A percentile compares a stretch with the other conserved stretches of the same genome.
phyloP scores from a whole-genome alignment of 2,329 filamentous ascomycete genomes.

The Pseudofabraea citricarpa region DNA sequence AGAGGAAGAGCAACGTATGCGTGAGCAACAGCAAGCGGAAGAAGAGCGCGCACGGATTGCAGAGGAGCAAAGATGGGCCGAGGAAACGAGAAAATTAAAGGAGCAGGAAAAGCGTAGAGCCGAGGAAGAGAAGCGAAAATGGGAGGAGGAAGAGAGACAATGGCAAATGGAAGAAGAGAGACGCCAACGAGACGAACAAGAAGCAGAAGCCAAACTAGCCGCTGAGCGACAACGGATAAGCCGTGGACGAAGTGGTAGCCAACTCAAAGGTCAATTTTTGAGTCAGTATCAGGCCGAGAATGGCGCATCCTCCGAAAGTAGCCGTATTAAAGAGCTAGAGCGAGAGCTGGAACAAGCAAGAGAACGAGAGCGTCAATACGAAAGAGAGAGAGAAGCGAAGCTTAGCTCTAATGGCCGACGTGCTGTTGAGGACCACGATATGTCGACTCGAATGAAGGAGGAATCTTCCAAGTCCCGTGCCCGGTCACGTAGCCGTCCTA shows the following conservation, averaged over 20 bases:
- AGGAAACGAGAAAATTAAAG: slow-evolving; percentile 55
- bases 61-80: slow-evolving; percentile 64
- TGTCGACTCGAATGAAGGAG: slow-evolving; percentile 21
- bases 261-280: slow-evolving; percentile 76
- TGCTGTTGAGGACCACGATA: slow-evolving; percentile 23
- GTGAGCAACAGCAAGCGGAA: slow-evolving; percentile 47
- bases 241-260: slow-evolving; percentile 56
- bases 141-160: slow-evolving; percentile 71
- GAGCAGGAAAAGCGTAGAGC: slow-evolving; percentile 54
- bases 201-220: slow-evolving; percentile 61
- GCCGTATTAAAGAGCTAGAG: slow-evolving; percentile 77
- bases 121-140: slow-evolving; percentile 65
- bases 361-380: slow-evolving; percentile 61
- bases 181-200: slow-evolving; percentile 66
- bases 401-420: slow-evolving; percentile 16
- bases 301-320: slow-evolving; percentile 48
- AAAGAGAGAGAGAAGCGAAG: slow-evolving; percentile 52
- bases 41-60: slow-evolving; percentile 57
- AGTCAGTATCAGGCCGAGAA: slow-evolving; percentile 81
- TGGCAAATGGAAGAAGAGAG: slow-evolving; percentile 76
- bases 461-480: slow-evolving; percentile 11
- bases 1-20: slow-evolving; percentile 43
- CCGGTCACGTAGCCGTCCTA: slow-evolving; percentile 11
- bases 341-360: slow-evolving; percentile 63
- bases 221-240: slow-evolving; percentile 58